Conservation (phyloP, 345 rosid genomes). For the Noccaea caerulescens region DNA sequence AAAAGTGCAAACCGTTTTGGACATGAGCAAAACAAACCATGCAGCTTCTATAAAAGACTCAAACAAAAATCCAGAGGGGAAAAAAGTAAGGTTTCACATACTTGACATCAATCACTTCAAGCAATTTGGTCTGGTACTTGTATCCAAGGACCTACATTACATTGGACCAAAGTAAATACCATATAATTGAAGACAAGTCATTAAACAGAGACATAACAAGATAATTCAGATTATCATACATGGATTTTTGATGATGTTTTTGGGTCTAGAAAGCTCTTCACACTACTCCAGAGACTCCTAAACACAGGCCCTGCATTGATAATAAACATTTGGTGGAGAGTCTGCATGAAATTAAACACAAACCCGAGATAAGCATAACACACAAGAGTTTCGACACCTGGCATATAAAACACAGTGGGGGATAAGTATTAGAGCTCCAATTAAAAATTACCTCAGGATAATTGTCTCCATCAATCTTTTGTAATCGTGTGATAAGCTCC, state of each 20-base stretch:
- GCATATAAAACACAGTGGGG: slow-evolving; percentile 65
- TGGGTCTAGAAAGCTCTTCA: slow-evolving; percentile 88
- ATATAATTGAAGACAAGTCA: neutral
- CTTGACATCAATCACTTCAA: slow-evolving; percentile 94
- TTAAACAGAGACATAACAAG: slow-evolving; percentile 1
- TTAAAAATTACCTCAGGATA: slow-evolving; percentile 79
- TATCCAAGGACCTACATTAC: slow-evolving; percentile 84
- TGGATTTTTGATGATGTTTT: slow-evolving; percentile 95
- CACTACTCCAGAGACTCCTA: slow-evolving; percentile 86
- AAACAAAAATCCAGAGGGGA: neutral
- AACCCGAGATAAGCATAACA: slow-evolving; percentile 44
- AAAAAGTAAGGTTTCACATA: slow-evolving; percentile 34
- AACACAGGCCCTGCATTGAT: slow-evolving; percentile 98
- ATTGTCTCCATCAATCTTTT: slow-evolving; percentile 93
- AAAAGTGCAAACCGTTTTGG: neutral
- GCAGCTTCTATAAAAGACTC: slow-evolving; percentile 1
- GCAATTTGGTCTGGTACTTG: slow-evolving; percentile 91
- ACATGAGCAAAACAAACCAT: neutral
- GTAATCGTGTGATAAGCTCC: slow-evolving; percentile 88
- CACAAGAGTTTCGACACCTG: slow-evolving; percentile 56
- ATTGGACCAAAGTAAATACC: neutral
- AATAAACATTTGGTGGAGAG: slow-evolving; percentile 97
- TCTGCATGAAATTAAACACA: slow-evolving; percentile 57
- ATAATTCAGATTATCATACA: slow-evolving; percentile 54
- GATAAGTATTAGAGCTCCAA: slow-evolving; percentile 29